These are phyloP conservation scores for Penicillium capsulatum DNA, from an alignment of 2,329 filamentous ascomycete species.

Conservation along the genomic window DNA sequence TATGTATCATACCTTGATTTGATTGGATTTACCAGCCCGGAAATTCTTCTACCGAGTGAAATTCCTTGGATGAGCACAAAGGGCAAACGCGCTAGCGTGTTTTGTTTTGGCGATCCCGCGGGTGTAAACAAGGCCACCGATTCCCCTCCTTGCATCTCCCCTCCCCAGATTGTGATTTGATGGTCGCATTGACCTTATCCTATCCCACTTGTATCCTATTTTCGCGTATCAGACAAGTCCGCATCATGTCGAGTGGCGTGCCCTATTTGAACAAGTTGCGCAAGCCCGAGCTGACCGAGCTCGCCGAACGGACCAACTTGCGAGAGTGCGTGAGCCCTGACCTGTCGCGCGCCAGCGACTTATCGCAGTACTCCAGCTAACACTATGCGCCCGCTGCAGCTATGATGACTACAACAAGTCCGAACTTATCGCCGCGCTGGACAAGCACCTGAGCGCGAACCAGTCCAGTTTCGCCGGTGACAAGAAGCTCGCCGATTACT, in stretches of 20 bases:
- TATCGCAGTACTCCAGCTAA: conserved; percentile 7
- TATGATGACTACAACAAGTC: conserved; percentile 69
- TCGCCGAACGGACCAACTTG: conserved; percentile 67
- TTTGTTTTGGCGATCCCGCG: conserved; percentile 28
- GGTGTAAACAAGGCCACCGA: conserved; percentile 31
- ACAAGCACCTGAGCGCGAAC: conserved; percentile 69
- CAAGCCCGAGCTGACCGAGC: conserved; percentile 72
- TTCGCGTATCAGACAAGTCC: conserved; percentile 2
- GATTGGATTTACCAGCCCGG: not conserved
- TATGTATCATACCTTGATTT: conserved; percentile 19
- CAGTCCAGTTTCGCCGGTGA: conserved; percentile 60
- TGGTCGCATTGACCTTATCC: conserved; percentile 10
- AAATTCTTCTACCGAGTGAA: not conserved
- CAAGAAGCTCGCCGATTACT: conserved; percentile 68
- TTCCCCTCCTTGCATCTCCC: conserved; percentile 20
- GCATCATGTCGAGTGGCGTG: conserved; percentile 60
- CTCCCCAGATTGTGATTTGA: conserved; percentile 12
- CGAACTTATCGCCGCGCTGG: conserved; percentile 71
- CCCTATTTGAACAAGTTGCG: conserved; percentile 76
- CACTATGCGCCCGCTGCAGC: conserved; percentile 43
- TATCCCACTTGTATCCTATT: not conserved
- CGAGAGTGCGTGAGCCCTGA: conserved; percentile 59
- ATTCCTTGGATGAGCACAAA: conserved; percentile 8
- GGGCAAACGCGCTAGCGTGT: conserved; percentile 23
- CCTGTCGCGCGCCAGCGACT: conserved; percentile 11